Conservation (phyloP, 2,329 filamentous ascomycete genomes). For the Acrocalymma vagum region DNA sequence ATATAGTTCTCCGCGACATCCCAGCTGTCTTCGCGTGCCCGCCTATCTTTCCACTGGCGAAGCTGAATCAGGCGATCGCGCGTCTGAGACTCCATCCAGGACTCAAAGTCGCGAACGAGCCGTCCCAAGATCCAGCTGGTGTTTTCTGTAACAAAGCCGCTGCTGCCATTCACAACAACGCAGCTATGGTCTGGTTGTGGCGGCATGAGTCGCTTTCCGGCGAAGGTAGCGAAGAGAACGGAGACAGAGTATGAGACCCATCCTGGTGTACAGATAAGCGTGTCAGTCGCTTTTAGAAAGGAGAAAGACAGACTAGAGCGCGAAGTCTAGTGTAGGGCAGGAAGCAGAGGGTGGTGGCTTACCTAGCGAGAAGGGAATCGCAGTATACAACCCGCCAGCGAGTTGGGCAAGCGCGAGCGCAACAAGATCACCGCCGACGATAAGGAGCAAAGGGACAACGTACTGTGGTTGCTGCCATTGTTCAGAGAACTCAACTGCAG, state of each 20-base stretch:
- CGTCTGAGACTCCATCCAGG: constrained; percentile 20
- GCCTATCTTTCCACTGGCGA: no score
- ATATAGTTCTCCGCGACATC: no score
- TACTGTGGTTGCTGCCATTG: no score
- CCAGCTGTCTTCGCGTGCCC: no score
- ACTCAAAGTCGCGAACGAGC: constrained; percentile 24
- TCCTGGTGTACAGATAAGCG: no score
- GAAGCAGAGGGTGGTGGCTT: background rate
- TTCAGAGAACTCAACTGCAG: no score
- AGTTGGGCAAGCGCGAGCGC: constrained; percentile 25
- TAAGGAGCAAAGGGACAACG: constrained; percentile 19
- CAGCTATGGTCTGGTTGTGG: constrained; percentile 13
- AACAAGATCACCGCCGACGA: constrained; percentile 21
- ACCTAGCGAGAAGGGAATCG: constrained; percentile 32
- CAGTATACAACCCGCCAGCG: constrained; percentile 20
- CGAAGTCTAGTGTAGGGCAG: background rate
- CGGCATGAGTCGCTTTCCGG: constrained; percentile 24
- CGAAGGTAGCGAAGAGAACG: constrained; percentile 17
- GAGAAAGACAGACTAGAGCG: no score
- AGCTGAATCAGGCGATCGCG: no score
- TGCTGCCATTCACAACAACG: constrained; percentile 17
- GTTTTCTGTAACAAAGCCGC: constrained; percentile 16
- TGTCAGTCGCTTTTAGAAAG: no score
- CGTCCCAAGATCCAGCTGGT: constrained; percentile 22
- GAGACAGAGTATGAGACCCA: constrained; percentile 25